Evolutionary conservation across 2,329 filamentous ascomycete species (phyloP), one percentile per base, ranked within the genome.

Genomic region (Pestalotiopsis sp.): DNA sequence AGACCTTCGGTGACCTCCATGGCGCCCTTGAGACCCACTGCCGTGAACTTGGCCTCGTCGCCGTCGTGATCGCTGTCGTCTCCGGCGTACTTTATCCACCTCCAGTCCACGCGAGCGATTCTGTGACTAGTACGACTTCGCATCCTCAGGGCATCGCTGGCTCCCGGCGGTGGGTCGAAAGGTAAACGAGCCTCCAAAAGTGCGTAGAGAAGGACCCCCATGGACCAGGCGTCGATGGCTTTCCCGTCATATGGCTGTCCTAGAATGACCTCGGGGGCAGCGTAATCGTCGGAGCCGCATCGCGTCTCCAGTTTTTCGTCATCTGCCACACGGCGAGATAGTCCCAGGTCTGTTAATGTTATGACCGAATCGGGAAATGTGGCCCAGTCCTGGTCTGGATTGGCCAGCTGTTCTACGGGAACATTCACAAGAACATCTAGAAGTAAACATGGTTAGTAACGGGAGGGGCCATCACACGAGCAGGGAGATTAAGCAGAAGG

Each of bases 201-300:
- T 1, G 96, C 94, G 78, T 98, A 99, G 0, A 98, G 87, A 2
- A 98, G 84, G 1, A 99, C 96, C 65, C 96, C 96, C 1, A 98
- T 86, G 0, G 95, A 97, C 96, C 96, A 99, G 11, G 94, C 94
- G 78, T 99, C 96, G 0, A 93, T 97, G 1, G 92, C 89, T 49
- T 94, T 93, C 39, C 96, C 96, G 78, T 98, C 95, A 78, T 99
- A 99, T 7, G 94, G 90, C 77, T 97, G 94, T 27, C 95, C 95
- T 85, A 99, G 94, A 67, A 99, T 91, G 61, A 99, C 94, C 79
- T 99, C 96, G 0, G 96, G 96, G 0, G 96, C 95, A 1, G 95
- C 95, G 78, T 99, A 99, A 81, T 99, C 96, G 81, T 98, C 96
- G 56, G 93, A 97, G 39, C 96, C 96, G 79, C 96, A 99, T 11